A percentile compares a stretch with the other conserved stretches of the same genome.
Evolutionary conservation across 2,329 filamentous ascomycete species (phyloP).

Genomic region (Tolypocladium tropicale): DNA sequence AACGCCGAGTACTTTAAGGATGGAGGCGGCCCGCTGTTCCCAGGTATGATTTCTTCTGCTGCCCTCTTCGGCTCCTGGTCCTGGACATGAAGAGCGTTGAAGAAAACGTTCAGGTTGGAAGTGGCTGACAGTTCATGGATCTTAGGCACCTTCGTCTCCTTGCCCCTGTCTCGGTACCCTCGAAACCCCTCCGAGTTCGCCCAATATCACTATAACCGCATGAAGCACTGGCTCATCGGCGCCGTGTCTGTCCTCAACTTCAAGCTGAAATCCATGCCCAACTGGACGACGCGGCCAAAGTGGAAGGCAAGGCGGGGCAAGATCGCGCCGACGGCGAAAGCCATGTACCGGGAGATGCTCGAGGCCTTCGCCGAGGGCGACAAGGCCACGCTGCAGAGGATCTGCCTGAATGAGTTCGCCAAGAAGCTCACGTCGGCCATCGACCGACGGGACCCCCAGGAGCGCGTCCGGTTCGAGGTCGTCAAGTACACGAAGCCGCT

Average conservation of each 20-base stretch:
- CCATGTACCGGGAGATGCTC: constrained; percentile 51
- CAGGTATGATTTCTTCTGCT: constrained; percentile 15
- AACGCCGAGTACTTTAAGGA: constrained; percentile 22
- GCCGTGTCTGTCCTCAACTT: constrained; percentile 23
- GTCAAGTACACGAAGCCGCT: constrained; percentile 33
- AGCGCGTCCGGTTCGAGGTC: constrained; percentile 43
- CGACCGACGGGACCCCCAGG: constrained; percentile 33
- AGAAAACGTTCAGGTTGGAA: too few relatives aligned
- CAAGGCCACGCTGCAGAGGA: constrained; percentile 32
- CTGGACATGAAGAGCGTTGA: background rate
- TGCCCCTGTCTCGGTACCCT: constrained; percentile 26
- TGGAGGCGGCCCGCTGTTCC: constrained; percentile 22
- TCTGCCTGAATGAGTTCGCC: constrained; percentile 45
- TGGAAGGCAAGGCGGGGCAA: constrained; percentile 31
- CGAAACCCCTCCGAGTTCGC: constrained; percentile 15
- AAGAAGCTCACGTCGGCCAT: constrained; percentile 43
- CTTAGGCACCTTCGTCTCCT: constrained; percentile 38
- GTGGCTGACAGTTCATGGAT: too few relatives aligned
- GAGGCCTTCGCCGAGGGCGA: constrained; percentile 51
- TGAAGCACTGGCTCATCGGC: constrained; percentile 25
- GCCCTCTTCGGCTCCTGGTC: background rate
- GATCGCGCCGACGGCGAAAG: constrained; percentile 43
- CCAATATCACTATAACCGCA: constrained; percentile 25
- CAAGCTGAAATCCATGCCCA: constrained; percentile 35
- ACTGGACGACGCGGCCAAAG: constrained; percentile 27